Evolutionary conservation across 2,329 filamentous ascomycete species (phyloP), one percentile per base, ranked within the genome.

Genomic region (Graphium sp.): DNA sequence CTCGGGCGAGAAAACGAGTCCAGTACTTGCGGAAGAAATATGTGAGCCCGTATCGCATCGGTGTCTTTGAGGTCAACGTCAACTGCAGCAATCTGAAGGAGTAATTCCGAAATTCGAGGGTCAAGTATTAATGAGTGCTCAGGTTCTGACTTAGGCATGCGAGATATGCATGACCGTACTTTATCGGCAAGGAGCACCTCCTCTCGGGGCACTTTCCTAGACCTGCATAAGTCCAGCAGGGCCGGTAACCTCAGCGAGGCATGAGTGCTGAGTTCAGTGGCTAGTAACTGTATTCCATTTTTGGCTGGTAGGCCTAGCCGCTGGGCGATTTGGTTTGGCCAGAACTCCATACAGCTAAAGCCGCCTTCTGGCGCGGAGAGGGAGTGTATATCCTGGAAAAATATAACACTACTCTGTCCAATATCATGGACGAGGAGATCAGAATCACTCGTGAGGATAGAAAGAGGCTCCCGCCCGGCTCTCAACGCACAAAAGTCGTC

Each of bases 391-490:
- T 82, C 75, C 32, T 64, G 59, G 18, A 92, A 64, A 32, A 87
- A 74, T 1, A 73, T 56, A 0, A 92, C 70, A 1, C 60, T 56
- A 0, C 76, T 76, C 2, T 60, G 37, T 0, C 74, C 75, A 7
- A 87, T 59, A 33, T 82, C 64, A 44, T 85, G 74, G 0, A 87
- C 61, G 1, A 92, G 55, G 7, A 94, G 60, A 43, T 95, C 87
- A 0, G 84, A 91, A 42, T 95, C 87, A n/a, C 72, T 74, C 1
- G 83, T 91, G 6, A 94, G 50, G 10, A 83, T 62, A 1, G 67
- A 69, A 2, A 62, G 57, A 18, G 58, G 44, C 3, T 53, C 36
- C n/a, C 58, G 58, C 6, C 80, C 61, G 30, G 34, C 36, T 17
- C 72, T 60, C 10, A 61, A 52, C 4, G 82, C 83, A 46, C 84